Conservation (phyloP, 495 filamentous ascomycete genomes). For the Letharia lupina region DNA sequence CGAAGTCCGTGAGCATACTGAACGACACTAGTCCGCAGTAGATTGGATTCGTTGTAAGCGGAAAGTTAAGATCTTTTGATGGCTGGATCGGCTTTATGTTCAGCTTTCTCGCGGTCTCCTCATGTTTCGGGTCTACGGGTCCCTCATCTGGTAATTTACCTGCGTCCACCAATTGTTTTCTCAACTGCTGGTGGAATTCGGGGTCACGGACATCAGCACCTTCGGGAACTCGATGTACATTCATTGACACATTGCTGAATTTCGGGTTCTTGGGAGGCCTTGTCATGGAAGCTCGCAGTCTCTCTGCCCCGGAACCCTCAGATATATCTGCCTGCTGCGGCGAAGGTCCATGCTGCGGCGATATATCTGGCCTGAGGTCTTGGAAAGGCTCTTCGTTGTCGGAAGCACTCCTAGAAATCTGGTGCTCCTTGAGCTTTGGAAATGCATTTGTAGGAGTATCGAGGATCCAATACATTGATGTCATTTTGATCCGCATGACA, state of each 20-base stretch:
- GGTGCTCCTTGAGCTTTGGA: conserved; percentile 10
- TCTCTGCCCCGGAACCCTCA: neutral
- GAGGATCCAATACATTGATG: conserved; percentile 14
- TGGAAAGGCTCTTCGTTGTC: neutral
- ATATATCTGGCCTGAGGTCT: neutral
- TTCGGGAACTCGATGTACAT: neutral
- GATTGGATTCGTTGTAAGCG: conserved; percentile 14
- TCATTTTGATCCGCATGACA: conserved; percentile 17
- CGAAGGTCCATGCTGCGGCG: neutral
- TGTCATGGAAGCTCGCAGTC: neutral
- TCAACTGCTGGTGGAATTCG: neutral
- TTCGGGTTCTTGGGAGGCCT: neutral
- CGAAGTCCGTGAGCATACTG: conserved; percentile 11
- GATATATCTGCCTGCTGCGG: neutral
- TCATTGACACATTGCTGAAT: neutral
- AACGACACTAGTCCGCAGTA: conserved; percentile 16
- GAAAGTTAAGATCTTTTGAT: conserved; percentile 9
- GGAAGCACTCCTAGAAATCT: neutral
- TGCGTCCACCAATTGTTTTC: neutral
- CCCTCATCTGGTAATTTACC: neutral
- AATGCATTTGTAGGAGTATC: conserved; percentile 16
- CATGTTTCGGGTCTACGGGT: neutral
- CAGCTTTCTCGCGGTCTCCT: conserved; percentile 12
- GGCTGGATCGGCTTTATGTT: conserved; percentile 13
- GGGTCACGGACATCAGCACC: neutral